Percentiles rank a stretch among this genome's conserved stretches.
Evolutionary conservation across 192 early-diverging fungal genomes (phyloP).

Genomic region (Coemansia sp.): DNA sequence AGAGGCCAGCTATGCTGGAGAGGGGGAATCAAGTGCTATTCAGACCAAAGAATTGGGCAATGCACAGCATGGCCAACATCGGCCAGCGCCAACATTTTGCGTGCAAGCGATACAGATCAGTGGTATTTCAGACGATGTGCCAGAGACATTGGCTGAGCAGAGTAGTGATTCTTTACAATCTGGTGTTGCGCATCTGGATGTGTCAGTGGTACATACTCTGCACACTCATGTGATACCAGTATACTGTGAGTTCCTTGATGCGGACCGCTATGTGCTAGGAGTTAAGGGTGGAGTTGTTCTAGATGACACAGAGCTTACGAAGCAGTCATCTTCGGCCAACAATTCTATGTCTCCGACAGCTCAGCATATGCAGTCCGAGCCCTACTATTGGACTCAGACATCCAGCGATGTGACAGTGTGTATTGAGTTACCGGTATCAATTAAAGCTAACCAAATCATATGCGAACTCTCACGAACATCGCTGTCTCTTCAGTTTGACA

Average conservation of each 20-base stretch:
- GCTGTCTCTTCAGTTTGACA: conserved; percentile 43
- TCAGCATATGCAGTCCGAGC: conserved; percentile 8
- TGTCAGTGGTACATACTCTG: conserved; percentile 21
- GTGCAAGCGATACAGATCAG: conserved; percentile 32
- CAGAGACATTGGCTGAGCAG: not conserved
- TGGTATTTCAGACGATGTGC: too few species aligned
- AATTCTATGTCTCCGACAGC: not conserved
- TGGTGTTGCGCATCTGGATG: not conserved
- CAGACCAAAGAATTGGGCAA: not conserved
- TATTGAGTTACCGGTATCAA: conserved; percentile 57
- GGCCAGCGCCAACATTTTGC: conserved; percentile 19
- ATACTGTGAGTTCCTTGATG: conserved; percentile 32
- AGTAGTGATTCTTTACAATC: not conserved
- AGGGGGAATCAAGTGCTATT: not conserved
- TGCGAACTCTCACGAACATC: conserved; percentile 59
- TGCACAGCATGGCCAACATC: not conserved
- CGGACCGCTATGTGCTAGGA: conserved; percentile 28
- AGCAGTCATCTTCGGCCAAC: not conserved
- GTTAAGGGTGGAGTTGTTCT: conserved; percentile 32
- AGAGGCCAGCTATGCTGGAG: not conserved
- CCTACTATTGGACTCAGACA: conserved; percentile 72
- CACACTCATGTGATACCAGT: conserved; percentile 45
- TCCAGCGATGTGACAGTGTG: conserved; percentile 63
- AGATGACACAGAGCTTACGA: conserved; percentile 40
- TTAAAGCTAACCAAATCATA: conserved; percentile 56